phyloP scores from a whole-genome alignment of 2,329 filamentous ascomycete species.

The Xylariales sp. region DNA sequence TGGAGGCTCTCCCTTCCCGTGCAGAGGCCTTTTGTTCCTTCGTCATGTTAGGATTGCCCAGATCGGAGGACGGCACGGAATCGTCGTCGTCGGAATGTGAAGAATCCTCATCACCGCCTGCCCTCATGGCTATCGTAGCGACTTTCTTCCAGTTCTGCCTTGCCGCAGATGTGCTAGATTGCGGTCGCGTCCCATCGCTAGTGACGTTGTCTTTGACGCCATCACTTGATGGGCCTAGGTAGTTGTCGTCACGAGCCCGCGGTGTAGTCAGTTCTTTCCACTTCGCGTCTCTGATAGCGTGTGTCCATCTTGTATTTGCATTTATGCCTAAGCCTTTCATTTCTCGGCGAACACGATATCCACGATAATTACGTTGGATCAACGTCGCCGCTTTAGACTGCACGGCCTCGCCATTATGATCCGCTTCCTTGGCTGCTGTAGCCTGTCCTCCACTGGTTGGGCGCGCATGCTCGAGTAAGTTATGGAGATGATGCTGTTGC shows the following conservation, averaged over 20 bases:
- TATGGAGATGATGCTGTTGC: slow-evolving; percentile 16
- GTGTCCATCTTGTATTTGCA: slow-evolving; percentile 66
- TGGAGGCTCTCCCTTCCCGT: slow-evolving; percentile 38
- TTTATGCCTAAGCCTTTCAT: slow-evolving; percentile 64
- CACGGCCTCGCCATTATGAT: slow-evolving; percentile 18
- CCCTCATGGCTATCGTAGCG: slow-evolving; percentile 64
- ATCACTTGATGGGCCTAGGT: slow-evolving; percentile 2
- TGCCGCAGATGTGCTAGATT: slow-evolving; percentile 36
- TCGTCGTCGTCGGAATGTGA: slow-evolving; percentile 39
- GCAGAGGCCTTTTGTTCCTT: slow-evolving; percentile 33
- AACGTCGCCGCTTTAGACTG: slow-evolving; percentile 45
- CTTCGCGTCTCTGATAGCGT: slow-evolving; percentile 56
- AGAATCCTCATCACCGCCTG: slow-evolving; percentile 60
- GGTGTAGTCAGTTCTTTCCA: slow-evolving; percentile 48
- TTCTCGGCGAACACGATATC: slow-evolving; percentile 68
- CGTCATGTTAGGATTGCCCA: slow-evolving; percentile 21
- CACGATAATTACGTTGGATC: slow-evolving; percentile 71
- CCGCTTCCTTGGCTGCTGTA: slow-evolving; percentile 7
- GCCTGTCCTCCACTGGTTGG: slow-evolving; percentile 9
- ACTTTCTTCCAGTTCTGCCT: slow-evolving; percentile 72
- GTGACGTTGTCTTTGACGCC: slow-evolving; percentile 1
- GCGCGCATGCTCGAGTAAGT: slow-evolving; percentile 7
- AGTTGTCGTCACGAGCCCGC: slow-evolving; percentile 27
- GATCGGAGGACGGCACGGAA: slow-evolving; percentile 24
- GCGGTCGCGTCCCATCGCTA: slow-evolving; percentile 12